A percentile compares a stretch with the other conserved stretches of the same genome.
These are phyloP conservation scores for Pythium myriotylum DNA, from an alignment of 352 stramenopile genomes.

Conservation along the genomic window DNA sequence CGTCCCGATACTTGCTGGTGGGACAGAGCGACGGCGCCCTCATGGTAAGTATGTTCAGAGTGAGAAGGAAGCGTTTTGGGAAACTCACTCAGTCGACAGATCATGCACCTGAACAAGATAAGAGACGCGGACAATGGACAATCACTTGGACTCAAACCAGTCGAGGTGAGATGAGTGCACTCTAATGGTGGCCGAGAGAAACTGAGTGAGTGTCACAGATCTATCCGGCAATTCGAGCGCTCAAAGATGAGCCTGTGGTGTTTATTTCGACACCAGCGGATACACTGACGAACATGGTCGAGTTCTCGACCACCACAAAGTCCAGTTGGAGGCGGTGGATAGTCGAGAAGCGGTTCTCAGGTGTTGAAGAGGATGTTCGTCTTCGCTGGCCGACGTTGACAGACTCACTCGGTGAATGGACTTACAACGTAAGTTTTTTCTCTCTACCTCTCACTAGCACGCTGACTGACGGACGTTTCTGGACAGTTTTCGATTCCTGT, in stretches of 20 bases:
- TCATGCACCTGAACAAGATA: background rate
- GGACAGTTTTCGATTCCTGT: too few species aligned
- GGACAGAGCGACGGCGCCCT: constrained; percentile 21
- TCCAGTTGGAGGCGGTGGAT: constrained; percentile 16
- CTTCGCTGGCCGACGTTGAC: constrained; percentile 13
- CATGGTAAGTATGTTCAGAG: background rate
- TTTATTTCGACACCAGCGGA: constrained; percentile 1
- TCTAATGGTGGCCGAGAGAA: background rate
- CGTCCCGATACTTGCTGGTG: constrained; percentile 10
- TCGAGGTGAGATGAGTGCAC: constrained; percentile 3
- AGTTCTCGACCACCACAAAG: background rate
- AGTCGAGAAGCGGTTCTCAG: background rate
- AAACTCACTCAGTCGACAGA: background rate
- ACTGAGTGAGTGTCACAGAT: constrained; percentile 4
- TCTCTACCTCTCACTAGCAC: too few species aligned
- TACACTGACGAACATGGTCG: background rate
- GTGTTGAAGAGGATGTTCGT: background rate
- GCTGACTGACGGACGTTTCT: background rate
- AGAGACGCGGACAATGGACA: background rate
- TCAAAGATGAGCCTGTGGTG: constrained; percentile 17
- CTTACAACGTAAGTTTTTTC: background rate
- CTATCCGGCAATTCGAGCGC: constrained; percentile 16
- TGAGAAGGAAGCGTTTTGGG: background rate
- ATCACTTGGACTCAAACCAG: constrained; percentile 1
- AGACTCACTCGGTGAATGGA: constrained; percentile 9